phyloP scores from a whole-genome alignment of 1,284 basidiomycete genomes.

The Microbotryum lychnidis-dioicae region DNA sequence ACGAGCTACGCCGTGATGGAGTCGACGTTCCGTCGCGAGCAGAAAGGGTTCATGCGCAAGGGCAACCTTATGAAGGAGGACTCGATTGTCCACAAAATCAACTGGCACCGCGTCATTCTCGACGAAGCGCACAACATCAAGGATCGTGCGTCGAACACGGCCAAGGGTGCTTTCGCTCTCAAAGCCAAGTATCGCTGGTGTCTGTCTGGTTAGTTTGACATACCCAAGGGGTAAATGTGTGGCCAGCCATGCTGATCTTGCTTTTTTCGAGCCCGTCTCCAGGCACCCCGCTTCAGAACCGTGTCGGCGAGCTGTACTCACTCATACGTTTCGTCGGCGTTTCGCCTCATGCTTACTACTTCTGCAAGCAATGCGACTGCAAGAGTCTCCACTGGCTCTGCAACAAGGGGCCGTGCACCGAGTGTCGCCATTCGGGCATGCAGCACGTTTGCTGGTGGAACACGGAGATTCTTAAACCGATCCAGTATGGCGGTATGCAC shows the following conservation, averaged over 20 bases:
- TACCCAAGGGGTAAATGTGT: constrained; percentile 35
- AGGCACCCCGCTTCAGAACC: constrained; percentile 53
- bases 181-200: constrained; percentile 83
- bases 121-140: constrained; percentile 97
- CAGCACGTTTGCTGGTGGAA: constrained; percentile 79
- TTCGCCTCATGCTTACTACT: constrained; percentile 60
- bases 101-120: constrained; percentile 70
- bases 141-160: constrained; percentile 88
- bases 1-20: constrained; percentile 64
- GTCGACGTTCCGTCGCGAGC: constrained; percentile 85
- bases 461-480: constrained; percentile 89
- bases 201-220: constrained; percentile 79
- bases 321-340: constrained; percentile 77
- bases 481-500: constrained; percentile 60
- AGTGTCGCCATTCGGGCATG: constrained; percentile 49
- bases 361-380: constrained; percentile 72
- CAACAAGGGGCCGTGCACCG: constrained; percentile 72
- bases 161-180: constrained; percentile 88
- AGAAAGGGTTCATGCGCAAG: constrained; percentile 81
- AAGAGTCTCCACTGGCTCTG: constrained; percentile 85
- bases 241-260: constrained; percentile 43
- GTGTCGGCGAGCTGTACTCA: constrained; percentile 96
- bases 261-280: background rate
- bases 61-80: constrained; percentile 79
- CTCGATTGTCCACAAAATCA: constrained; percentile 72